Base-by-base conservation (phyloP, 495 filamentous ascomycete genomes). In the Annulohypoxylon maeteangense region DNA sequence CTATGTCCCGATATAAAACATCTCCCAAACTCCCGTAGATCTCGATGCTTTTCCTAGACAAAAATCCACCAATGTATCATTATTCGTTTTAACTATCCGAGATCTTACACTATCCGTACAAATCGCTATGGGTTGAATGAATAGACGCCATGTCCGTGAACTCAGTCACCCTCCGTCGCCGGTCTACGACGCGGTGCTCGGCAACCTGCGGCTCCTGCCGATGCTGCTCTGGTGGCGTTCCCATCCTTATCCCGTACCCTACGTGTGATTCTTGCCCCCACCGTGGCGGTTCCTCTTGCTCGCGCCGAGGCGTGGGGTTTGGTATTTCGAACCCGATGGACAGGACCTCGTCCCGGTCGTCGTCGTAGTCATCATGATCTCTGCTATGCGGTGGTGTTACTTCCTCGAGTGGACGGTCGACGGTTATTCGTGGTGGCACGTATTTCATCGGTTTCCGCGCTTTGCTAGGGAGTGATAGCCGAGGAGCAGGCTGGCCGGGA, bases 211-310 rank as follows among this genome's bases (percentile, higher is more conserved):
- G 29, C 7, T 65, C 36, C 11, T 48, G 62, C 36, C 54, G 25
- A 12, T 25, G 25, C 38, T 56, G 50, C 22, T 59, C 56, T 25
- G 47, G 56, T 55, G 65, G 57, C 36, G 56, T 62, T 12, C 65
- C 65, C 45, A 44, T 51, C 34, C 34, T 42, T n/a, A 50, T 12
- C 16, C 65, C 65, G 57, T 68, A 68, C 12, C 65, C 65, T 16
- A 38, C 65, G 25, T 23, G 22, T 16, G 65, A 68, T 48, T 61
- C 56, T 25, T 68, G 65, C 57, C 48, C 65, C 65, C 65, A 68
- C 47, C 47, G 65, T 34, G 42, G 57, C 45, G 42, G 57, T 10
- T 23, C 47, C 8, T 25, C 27, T 1, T n/a, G 20, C 32, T 20
- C 34, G 4, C 12, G 29, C 25, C 31, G 10, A 4, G 25, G 6